Evolutionary conservation across 371 early-diverging fungal species (phyloP).

Genomic region (Batkoa obscura): DNA sequence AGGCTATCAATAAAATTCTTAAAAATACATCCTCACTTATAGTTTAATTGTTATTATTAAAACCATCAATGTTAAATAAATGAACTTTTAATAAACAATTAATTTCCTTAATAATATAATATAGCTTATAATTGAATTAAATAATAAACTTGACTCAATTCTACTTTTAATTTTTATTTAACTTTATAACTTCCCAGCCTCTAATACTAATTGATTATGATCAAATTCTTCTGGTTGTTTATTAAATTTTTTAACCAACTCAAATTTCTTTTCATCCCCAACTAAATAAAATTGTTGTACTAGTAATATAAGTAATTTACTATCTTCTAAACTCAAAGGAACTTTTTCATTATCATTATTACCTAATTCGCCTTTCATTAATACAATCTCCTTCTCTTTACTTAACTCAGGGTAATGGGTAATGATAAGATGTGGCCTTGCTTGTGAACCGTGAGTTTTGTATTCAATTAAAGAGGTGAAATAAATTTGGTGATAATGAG

Average conservation of each 20-base stretch:
- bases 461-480: constrained; percentile 83
- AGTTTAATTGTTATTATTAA: too few species aligned
- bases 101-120: too few species aligned
- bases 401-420: constrained; percentile 75
- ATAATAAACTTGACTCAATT: too few species aligned
- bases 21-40: too few species aligned
- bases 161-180: too few species aligned
- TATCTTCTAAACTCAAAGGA: constrained; percentile 43
- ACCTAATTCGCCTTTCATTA: constrained; percentile 75
- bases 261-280: constrained; percentile 38
- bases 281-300: constrained; percentile 79
- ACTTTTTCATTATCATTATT: constrained; percentile 18
- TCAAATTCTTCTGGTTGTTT: constrained; percentile 51
- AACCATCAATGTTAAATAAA: too few species aligned
- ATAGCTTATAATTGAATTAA: too few species aligned
- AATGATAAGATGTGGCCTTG: constrained; percentile 66
- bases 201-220: constrained; percentile 44
- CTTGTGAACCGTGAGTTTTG: constrained; percentile 57
- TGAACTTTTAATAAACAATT: too few species aligned
- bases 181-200: not conserved
- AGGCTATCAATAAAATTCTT: too few species aligned
- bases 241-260: constrained; percentile 60
- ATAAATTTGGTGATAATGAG: constrained; percentile 56
- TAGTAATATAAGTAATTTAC: constrained; percentile 61
- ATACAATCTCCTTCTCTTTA: constrained; percentile 57